Evolutionary conservation across 2,329 filamentous ascomycete genomes (phyloP).

Genomic region (Plenodomus lindquistii): DNA sequence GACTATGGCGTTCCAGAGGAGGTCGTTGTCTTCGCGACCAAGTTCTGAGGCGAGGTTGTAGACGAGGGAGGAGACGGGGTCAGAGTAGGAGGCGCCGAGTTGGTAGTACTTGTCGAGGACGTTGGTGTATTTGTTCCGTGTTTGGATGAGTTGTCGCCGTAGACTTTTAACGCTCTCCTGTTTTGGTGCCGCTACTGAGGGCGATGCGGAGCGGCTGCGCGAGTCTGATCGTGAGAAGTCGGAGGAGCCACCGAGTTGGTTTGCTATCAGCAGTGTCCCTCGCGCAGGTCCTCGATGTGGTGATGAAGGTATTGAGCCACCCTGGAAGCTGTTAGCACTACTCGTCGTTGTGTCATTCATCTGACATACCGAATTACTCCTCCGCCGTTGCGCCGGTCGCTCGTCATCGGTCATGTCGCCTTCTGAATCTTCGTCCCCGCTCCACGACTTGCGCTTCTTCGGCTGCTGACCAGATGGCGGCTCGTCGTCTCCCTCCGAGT

Average conservation of each 20-base stretch:
- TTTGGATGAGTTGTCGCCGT: conserved; percentile 71
- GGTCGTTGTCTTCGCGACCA: conserved; percentile 93
- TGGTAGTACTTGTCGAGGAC: conserved; percentile 83
- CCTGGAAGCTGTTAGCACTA: conserved; percentile 40
- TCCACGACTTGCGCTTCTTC: conserved; percentile 48
- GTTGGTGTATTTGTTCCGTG: conserved; percentile 76
- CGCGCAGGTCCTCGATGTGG: conserved; percentile 64
- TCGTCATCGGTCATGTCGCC: conserved; percentile 70
- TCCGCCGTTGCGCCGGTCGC: conserved; percentile 75
- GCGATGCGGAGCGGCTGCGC: conserved; percentile 41
- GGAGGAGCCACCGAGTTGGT: conserved; percentile 39
- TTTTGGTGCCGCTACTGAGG: conserved; percentile 49
- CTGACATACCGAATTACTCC: conserved; percentile 81
- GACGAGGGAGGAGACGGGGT: conserved; percentile 91
- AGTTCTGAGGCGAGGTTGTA: conserved; percentile 95
- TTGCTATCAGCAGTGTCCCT: conserved; percentile 56
- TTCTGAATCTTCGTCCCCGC: conserved; percentile 65
- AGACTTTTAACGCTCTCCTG: conserved; percentile 72
- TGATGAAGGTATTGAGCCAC: conserved; percentile 66
- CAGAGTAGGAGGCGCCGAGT: conserved; percentile 86
- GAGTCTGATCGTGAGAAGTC: conserved; percentile 48
- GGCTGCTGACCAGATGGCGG: conserved; percentile 42
- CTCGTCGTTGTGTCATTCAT: conserved; percentile 1
- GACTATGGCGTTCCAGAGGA: conserved; percentile 93
- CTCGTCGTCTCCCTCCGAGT: conserved; percentile 46